These are phyloP conservation scores for Cyberlindnera veronae DNA, from an alignment of 805 yeast species.

Conservation along the genomic window DNA sequence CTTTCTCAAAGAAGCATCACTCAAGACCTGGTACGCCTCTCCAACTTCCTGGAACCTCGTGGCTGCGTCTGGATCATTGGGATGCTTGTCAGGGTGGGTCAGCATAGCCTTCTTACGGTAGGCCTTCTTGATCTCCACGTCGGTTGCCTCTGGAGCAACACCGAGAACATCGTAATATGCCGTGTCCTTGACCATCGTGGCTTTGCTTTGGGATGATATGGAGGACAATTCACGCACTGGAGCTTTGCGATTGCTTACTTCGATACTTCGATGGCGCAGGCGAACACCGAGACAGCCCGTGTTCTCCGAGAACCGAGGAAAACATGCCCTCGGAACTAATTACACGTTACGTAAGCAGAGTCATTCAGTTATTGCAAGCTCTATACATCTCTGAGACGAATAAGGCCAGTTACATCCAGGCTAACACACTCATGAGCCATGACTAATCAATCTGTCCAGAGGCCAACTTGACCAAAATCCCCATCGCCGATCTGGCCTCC, in stretches of 20 bases:
- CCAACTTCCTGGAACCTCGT: conserved; percentile 74
- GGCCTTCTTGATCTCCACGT: conserved; percentile 85
- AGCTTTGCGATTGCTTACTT: too few species aligned
- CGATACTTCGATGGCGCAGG: too few species aligned
- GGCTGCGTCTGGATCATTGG: conserved; percentile 89
- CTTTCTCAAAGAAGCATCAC: conserved; percentile 64
- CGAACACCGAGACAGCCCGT: too few species aligned
- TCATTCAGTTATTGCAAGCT: too few species aligned
- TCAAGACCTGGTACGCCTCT: conserved; percentile 74
- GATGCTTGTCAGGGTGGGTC: conserved; percentile 95
- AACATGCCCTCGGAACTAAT: background rate
- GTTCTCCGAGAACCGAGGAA: background rate
- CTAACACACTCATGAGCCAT: too few species aligned
- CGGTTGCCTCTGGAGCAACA: conserved; percentile 65
- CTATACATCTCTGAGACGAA: too few species aligned
- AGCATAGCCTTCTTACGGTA: conserved; percentile 86
- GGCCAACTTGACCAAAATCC: background rate
- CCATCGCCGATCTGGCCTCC: background rate
- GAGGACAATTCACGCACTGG: too few species aligned
- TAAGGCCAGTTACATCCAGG: too few species aligned
- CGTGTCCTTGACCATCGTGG: conserved; percentile 50
- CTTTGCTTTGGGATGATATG: too few species aligned
- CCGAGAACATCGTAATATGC: conserved; percentile 80
- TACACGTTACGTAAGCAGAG: too few species aligned
- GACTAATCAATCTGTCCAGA: background rate